Evolutionary conservation across 2,329 filamentous ascomycete genomes (phyloP), one percentile per base, ranked within the genome.

Genomic region (Chrysoporthe deuterocubensis): DNA sequence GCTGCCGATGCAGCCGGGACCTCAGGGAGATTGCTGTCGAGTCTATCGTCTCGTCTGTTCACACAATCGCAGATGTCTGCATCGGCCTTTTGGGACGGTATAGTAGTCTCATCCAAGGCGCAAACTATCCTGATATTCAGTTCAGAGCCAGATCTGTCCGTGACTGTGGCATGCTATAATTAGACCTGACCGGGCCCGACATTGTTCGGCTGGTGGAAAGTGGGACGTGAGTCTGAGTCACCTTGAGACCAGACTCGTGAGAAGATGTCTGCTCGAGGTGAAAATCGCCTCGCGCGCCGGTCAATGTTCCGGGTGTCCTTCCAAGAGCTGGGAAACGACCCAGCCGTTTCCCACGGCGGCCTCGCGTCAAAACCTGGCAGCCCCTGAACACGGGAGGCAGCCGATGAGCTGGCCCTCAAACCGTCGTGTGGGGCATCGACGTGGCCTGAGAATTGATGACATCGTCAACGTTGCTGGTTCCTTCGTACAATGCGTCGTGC

Each of bases 341-440:
- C 37, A 40, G 37, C 6, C 37, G 16, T 58, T 26, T 58, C 26
- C 11, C 50, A 54, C 5, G 13, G 5, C 14, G 13, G 21, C 32
- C 54, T 46, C 34, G n/a, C n/a, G 32, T n/a, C 59, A 44, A 18
- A n/a, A 26, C 11, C 50, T 44, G 13, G 40, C 50, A 26, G 26
- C 40, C 18, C 42, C 26, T 42, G 43, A 42, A 40, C 2, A 40
- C 52, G 65, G 52, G 65, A 67, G 65, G 65, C 52, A 67, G 34
- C 65, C 65, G 65, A 63, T 67, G 60, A 57, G 65, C 54, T 62
- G 54, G 52, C 54, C 43, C n/a, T 32, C 34, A 9, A 46, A 9
- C 34, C n/a, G 34, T 42, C 8, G 16, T n/a, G 50, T 37, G 54
- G 63, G 54, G 32, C 59, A 43, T 48, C 59, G 59, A 61, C 59